Percentiles rank a stretch among this genome's conserved stretches.
phyloP scores from a whole-genome alignment of 352 stramenopile genomes.

The Phytophthora cryptogea region DNA sequence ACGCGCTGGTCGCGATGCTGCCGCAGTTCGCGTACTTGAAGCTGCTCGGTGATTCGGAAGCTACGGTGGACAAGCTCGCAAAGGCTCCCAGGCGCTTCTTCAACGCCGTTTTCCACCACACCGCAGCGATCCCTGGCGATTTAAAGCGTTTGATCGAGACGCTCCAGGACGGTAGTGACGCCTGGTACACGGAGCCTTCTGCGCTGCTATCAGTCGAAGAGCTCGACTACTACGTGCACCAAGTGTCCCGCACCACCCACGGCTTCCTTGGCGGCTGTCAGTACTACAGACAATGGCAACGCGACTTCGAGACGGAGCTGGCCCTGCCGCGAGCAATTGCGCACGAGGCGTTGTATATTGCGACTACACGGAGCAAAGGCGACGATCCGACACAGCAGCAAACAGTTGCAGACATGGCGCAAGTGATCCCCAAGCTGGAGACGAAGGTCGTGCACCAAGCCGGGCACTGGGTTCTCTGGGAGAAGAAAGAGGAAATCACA shows the following conservation, averaged over 20 bases:
- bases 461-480: not conserved
- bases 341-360: not conserved
- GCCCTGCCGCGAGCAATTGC: not conserved
- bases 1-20: constrained; percentile 37
- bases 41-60: constrained; percentile 36
- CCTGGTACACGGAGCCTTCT: not conserved
- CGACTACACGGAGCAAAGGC: not conserved
- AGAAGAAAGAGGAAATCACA: not conserved
- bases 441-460: not conserved
- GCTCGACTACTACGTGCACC: constrained; percentile 34
- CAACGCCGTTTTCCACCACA: not conserved
- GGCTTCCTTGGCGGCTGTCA: constrained; percentile 46
- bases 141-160: not conserved
- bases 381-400: not conserved
- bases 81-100: not conserved
- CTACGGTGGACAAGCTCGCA: not conserved
- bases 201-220: not conserved
- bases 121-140: not conserved
- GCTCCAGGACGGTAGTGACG: not conserved
- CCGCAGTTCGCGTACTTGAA: constrained; percentile 61
- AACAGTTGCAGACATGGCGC: not conserved
- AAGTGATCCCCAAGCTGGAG: not conserved
- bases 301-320: constrained; percentile 47
- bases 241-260: constrained; percentile 25
- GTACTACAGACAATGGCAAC: constrained; percentile 15